phyloP scores from a whole-genome alignment of 306 rosid genomes.

The Glycine tomentella region DNA sequence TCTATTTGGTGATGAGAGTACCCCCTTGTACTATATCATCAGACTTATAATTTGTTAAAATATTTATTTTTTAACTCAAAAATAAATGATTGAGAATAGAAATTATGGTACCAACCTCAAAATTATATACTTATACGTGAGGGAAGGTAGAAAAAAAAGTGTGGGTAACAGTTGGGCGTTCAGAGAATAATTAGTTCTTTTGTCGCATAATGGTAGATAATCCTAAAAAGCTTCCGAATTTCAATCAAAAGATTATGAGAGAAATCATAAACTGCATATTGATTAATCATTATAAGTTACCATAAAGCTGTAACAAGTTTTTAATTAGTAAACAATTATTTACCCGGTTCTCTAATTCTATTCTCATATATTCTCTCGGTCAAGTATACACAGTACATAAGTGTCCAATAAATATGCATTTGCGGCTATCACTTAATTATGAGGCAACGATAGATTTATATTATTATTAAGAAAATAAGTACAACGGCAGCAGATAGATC shows the following conservation, averaged over 20 bases:
- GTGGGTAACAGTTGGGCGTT: slow-evolving; percentile 14
- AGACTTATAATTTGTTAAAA: neutral
- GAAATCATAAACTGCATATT: slow-evolving; percentile 16
- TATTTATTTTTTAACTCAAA: neutral
- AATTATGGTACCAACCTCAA: neutral
- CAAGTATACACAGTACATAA: neutral
- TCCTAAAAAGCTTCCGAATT: neutral
- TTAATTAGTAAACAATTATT: slow-evolving; percentile 28
- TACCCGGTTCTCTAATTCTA: slow-evolving; percentile 9
- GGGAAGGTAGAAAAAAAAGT: neutral
- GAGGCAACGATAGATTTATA: slow-evolving; percentile 8
- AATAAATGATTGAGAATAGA: neutral
- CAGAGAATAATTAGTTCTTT: slow-evolving; percentile 9
- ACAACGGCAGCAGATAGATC: slow-evolving; percentile 44
- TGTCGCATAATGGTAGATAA: neutral
- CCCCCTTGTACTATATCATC: neutral
- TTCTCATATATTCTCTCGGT: slow-evolving; percentile 18
- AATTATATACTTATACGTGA: neutral
- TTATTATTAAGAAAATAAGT: slow-evolving; percentile 8
- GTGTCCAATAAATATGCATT: slow-evolving; percentile 36
- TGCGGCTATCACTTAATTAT: slow-evolving; percentile 36
- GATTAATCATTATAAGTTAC: slow-evolving; percentile 4
- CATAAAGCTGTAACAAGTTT: slow-evolving; percentile 39
- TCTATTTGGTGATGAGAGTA: neutral
- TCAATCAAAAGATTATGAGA: slow-evolving; percentile 11